phyloP scores from a whole-genome alignment of 129 eudicot species.

The Flaveria trinervia region DNA sequence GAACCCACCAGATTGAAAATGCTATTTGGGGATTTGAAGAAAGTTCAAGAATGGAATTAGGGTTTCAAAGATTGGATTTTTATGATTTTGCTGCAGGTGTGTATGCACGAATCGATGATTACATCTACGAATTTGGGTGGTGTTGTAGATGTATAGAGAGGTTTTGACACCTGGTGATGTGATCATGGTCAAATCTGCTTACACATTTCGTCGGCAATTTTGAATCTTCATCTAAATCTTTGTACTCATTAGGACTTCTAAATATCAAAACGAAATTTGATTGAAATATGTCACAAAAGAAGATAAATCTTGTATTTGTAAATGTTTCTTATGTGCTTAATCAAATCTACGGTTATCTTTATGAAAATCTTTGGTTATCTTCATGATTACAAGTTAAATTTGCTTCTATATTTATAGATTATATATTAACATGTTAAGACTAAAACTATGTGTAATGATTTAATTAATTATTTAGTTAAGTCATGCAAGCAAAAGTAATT shows the following conservation, averaged over 20 bases:
- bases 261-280: conserved; percentile 16
- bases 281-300: neutral
- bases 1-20: conserved; percentile 4
- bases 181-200: conserved; percentile 41
- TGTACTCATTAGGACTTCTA: too few relatives aligned
- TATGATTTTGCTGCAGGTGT: neutral
- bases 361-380: too few relatives aligned
- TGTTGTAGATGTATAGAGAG: conserved; percentile 17
- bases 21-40: conserved; percentile 15
- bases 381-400: neutral
- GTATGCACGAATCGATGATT: neutral
- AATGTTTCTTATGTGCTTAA: neutral
- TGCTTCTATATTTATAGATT: neutral
- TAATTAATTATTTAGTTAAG: too few relatives aligned
- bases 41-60: conserved; percentile 11
- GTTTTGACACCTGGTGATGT: conserved; percentile 40
- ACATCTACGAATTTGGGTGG: conserved; percentile 24
- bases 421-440: too few relatives aligned
- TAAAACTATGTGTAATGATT: too few relatives aligned
- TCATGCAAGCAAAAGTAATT: too few relatives aligned
- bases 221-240: conserved; percentile 32
- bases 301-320: neutral
- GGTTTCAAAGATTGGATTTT: conserved; percentile 26
- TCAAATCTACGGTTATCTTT: too few relatives aligned
- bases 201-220: conserved; percentile 46